A percentile compares a stretch with the other conserved stretches of the same genome.
Evolutionary conservation across 1,139 yeast species (phyloP).

Genomic region (Geotrichum macrosporum): DNA sequence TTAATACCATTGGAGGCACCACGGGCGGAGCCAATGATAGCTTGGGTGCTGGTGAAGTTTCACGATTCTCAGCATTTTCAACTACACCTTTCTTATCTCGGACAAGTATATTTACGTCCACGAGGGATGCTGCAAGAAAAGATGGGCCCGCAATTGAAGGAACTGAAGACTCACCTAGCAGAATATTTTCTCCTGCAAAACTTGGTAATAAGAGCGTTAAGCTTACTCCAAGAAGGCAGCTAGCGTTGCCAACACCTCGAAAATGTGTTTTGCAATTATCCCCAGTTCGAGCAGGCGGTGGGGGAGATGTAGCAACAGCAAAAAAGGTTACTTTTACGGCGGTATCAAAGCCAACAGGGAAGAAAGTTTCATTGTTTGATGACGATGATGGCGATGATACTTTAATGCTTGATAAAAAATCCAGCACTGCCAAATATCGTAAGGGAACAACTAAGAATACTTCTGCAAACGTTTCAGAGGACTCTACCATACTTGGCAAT

Average conservation of each 20-base stretch:
- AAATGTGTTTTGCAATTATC: conserved; percentile 7
- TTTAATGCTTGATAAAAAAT: not conserved
- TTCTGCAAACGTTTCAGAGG: conserved; percentile 1
- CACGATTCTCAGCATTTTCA: conserved; percentile 17
- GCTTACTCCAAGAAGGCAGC: not conserved
- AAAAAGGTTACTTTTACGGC: conserved; percentile 2
- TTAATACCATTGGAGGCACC: not conserved
- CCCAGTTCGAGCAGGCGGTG: conserved; percentile 2
- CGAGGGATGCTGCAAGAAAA: not conserved
- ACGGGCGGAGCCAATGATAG: not conserved
- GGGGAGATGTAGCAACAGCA: not conserved
- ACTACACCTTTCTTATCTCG: conserved; percentile 19
- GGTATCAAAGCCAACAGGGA: conserved; percentile 6
- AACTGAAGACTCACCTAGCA: not conserved
- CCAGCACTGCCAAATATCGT: not conserved
- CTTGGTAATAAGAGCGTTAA: no score
- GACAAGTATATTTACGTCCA: not conserved
- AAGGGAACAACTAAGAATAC: not conserved
- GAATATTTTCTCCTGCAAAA: not conserved
- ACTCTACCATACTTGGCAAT: not conserved
- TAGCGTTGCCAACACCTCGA: not conserved
- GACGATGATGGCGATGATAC: conserved; percentile 11
- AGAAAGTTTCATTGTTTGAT: conserved; percentile 16
- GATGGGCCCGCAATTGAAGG: not conserved
- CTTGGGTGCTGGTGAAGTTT: not conserved